phyloP scores from a whole-genome alignment of 176 grass and related monocot genomes.

The Ampelocalamus luodianensis region DNA sequence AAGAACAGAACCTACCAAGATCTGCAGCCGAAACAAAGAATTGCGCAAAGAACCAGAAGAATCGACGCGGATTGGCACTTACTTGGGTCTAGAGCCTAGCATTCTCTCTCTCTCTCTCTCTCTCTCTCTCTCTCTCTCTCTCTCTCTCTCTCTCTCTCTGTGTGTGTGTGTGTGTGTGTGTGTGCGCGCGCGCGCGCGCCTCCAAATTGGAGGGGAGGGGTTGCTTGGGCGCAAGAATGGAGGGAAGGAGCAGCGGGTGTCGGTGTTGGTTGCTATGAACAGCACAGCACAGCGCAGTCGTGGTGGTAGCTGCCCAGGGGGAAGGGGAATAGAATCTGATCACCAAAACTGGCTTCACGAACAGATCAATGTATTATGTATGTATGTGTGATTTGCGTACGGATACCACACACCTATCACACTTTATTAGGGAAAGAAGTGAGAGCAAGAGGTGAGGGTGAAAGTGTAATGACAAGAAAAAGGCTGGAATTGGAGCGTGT shows the following conservation, averaged over 20 bases:
- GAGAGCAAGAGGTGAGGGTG: not conserved
- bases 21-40: not conserved
- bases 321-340: slow-evolving; percentile 45
- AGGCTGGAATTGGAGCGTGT: slow-evolving; percentile 21
- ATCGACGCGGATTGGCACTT: not conserved
- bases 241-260: too few species aligned
- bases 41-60: not conserved
- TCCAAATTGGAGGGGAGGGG: slow-evolving; percentile 11
- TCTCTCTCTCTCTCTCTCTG: too few species aligned
- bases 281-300: not conserved
- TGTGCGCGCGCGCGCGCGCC: too few species aligned
- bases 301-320: slow-evolving; percentile 25
- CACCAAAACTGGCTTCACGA: slow-evolving; percentile 11
- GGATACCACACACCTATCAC: slow-evolving; percentile 6
- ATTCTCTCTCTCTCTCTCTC: slow-evolving; percentile 7
- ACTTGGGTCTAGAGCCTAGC: slow-evolving; percentile 58
- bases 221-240: too few species aligned
- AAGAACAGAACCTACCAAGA: slow-evolving; percentile 17
- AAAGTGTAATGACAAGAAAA: slow-evolving; percentile 23
- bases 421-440: not conserved
- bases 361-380: slow-evolving; percentile 15
- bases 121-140: too few species aligned
- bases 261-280: slow-evolving; percentile 37
- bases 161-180: too few species aligned
- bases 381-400: slow-evolving; percentile 22